Evolutionary conservation across 2,329 filamentous ascomycete genomes (phyloP), one percentile per base, ranked within the genome.

Genomic region (Orbilia quercus): DNA sequence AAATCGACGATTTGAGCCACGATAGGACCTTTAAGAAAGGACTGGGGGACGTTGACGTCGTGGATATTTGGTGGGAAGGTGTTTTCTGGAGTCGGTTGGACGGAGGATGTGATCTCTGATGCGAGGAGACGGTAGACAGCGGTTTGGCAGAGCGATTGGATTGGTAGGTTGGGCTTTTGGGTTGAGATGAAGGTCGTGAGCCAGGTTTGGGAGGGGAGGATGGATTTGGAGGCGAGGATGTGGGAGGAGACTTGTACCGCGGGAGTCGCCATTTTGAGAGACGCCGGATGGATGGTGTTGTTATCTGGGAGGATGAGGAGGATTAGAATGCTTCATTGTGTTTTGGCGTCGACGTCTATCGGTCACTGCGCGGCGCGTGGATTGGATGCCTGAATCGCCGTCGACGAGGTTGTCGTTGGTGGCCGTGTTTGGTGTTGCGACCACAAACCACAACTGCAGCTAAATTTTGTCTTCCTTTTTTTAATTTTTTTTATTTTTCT

Each of bases 1-100:
- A 98, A 84, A 77, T 96, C 92, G 1, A 96, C 82, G 0, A 98
- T 86, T 80, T 98, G 95, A 0, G 95, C 89, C 1, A 89, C 84
- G 0, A 94, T 84, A 31, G 91, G 86, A 0, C 84, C 84, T 0
- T 82, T 73, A 0, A 98, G 82, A 0, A 81, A 82, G 2, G 82
- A 80, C 69, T 91, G 87, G 75, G 85, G 83, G 7, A 85, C 80
- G 2, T 82, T 81, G 0, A 85, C 82, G 75, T 86, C 82, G 51
- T 83, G 81, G n/a, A 88, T 81, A 75, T 86, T 84, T 0, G 80
- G 64, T 0, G 92, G 91, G 2, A 92, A 82, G 6, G 83, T 76
- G 18, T 86, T 82, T 1, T 80, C 75, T 0, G 82, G 76, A 73
- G 81, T 74, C 16, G 83, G 34, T 78, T 85, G 80, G 69, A 89